Percentiles rank a stretch among this genome's conserved stretches.
These are phyloP conservation scores for Silybum marianum DNA, from an alignment of 129 eudicot species.

Conservation along the genomic window DNA sequence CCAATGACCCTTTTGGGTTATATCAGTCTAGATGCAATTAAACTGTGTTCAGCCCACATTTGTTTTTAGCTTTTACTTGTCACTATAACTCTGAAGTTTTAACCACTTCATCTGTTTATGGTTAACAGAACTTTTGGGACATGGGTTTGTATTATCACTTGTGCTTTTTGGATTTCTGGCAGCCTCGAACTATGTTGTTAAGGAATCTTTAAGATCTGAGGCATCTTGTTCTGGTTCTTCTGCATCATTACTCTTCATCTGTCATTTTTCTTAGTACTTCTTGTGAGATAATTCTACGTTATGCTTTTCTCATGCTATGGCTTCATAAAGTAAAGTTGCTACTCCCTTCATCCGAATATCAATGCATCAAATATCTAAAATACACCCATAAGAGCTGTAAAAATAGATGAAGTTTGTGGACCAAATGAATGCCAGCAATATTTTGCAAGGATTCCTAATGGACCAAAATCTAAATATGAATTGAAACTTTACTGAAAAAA, in stretches of 20 bases:
- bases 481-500: background rate
- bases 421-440: background rate
- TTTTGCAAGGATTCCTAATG: background rate
- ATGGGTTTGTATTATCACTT: background rate
- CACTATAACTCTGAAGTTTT: background rate
- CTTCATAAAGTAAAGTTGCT: background rate
- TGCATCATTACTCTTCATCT: background rate
- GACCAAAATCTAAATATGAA: background rate
- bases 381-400: background rate
- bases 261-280: background rate
- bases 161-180: background rate
- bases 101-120: background rate
- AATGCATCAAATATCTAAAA: background rate
- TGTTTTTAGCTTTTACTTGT: background rate
- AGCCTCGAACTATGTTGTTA: background rate
- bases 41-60: background rate
- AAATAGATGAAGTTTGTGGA: background rate
- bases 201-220: background rate
- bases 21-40: background rate
- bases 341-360: background rate
- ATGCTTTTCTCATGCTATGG: background rate
- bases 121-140: background rate
- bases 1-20: background rate
- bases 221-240: background rate
- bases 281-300: background rate